Evolutionary conservation across 2,329 filamentous ascomycete species (phyloP).

Genomic region (Aspergillus fischeri): DNA sequence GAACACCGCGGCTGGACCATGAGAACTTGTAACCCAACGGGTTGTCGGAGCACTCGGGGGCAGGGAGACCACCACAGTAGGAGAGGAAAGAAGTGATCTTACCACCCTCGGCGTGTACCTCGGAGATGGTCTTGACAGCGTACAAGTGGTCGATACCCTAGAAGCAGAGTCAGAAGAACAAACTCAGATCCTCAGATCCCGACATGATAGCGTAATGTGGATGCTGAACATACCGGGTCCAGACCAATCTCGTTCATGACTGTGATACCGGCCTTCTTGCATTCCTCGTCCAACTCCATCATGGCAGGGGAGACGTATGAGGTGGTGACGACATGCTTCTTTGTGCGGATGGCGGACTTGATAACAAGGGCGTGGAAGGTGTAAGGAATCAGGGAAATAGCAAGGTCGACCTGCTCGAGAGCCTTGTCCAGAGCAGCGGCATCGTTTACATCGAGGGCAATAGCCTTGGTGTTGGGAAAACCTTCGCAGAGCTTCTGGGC

Average conservation of each 20-base stretch:
- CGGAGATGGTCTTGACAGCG: conserved; percentile 76
- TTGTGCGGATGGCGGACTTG: conserved; percentile 85
- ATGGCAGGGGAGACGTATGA: conserved; percentile 91
- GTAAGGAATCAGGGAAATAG: conserved; percentile 84
- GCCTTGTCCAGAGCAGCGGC: conserved; percentile 72
- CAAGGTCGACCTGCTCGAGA: conserved; percentile 73
- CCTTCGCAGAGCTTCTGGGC: conserved; percentile 71
- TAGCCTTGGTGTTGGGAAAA: conserved; percentile 67
- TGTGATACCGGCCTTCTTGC: conserved; percentile 87
- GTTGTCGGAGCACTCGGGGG: conserved; percentile 75
- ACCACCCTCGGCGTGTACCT: conserved; percentile 69
- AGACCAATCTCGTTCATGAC: conserved; percentile 96
- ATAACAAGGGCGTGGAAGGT: conserved; percentile 84
- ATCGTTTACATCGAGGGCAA: conserved; percentile 81
- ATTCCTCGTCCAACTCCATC: conserved; percentile 76
- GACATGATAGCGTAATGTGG: background rate
- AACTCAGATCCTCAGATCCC: background rate
- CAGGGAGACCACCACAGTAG: conserved; percentile 78
- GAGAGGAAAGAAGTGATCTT: conserved; percentile 78
- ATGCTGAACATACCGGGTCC: conserved; percentile 31
- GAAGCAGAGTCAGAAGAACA: conserved; percentile 1
- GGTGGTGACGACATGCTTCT: conserved; percentile 96
- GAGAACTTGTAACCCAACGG: conserved; percentile 93
- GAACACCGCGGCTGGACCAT: conserved; percentile 74
- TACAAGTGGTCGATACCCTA: conserved; percentile 54